Evolutionary conservation across 2,329 filamentous ascomycete genomes (phyloP).

Genomic region (Fusarium humuli): DNA sequence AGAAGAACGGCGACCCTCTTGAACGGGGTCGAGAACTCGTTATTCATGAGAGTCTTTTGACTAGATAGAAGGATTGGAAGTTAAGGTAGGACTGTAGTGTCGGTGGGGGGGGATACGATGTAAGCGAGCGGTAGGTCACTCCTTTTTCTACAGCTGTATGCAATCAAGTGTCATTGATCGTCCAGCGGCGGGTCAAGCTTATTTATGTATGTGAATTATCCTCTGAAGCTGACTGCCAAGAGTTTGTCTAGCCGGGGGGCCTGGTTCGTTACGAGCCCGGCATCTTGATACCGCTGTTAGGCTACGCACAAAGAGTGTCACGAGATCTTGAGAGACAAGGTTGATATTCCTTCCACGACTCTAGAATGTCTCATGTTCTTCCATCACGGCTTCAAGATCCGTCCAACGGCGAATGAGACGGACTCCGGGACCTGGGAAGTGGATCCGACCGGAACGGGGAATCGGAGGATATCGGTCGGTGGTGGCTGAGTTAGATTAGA

Average conservation of each 20-base stretch:
- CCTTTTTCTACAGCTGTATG: not conserved
- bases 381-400: slow-evolving; percentile 11
- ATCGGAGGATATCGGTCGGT: slow-evolving; percentile 22
- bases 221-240: slow-evolving; percentile 33
- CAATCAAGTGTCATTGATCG: slow-evolving; percentile 9
- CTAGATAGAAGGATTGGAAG: not conserved
- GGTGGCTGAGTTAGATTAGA: slow-evolving; percentile 38
- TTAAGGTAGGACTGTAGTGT: not conserved
- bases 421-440: slow-evolving; percentile 9
- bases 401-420: slow-evolving; percentile 34
- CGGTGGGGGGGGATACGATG: not conserved
- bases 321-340: slow-evolving; percentile 1
- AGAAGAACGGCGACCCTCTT: slow-evolving; percentile 43
- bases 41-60: slow-evolving; percentile 39
- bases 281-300: not conserved
- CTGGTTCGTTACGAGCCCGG: slow-evolving; percentile 18
- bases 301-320: slow-evolving; percentile 12
- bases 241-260: slow-evolving; percentile 28
- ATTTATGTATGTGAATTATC: slow-evolving; percentile 36
- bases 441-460: slow-evolving; percentile 32
- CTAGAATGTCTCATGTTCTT: slow-evolving; percentile 14
- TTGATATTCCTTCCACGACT: slow-evolving; percentile 14
- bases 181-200: slow-evolving; percentile 22
- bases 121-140: slow-evolving; percentile 13
- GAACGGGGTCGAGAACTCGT: slow-evolving; percentile 36